Conservation (phyloP, 1,139 yeast genomes). For the Pichia sp. region DNA sequence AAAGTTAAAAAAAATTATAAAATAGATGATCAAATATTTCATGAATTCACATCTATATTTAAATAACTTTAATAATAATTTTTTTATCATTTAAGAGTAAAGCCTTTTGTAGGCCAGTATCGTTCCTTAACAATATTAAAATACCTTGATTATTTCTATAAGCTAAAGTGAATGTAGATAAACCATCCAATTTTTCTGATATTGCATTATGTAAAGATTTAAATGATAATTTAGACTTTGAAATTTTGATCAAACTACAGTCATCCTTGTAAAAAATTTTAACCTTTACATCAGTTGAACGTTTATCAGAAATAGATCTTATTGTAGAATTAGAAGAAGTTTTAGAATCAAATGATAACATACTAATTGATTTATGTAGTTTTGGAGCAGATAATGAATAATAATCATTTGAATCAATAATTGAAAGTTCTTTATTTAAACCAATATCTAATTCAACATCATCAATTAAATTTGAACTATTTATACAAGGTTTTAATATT, state of each 20-base stretch:
- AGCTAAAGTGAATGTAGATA: slow-evolving; percentile 14
- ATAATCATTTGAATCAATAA: background rate
- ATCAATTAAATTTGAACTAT: background rate
- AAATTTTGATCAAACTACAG: slow-evolving; percentile 16
- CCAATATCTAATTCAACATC: background rate
- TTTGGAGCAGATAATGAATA: background rate
- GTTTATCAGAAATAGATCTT: background rate
- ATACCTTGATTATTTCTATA: slow-evolving; percentile 16
- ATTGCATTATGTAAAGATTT: slow-evolving; percentile 15
- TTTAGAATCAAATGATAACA: slow-evolving; percentile 6
- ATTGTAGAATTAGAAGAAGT: slow-evolving; percentile 5
- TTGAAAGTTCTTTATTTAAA: too few species aligned
- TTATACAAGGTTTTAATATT: slow-evolving; percentile 10
- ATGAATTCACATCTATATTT: too few species aligned
- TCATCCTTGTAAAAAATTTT: slow-evolving; percentile 18
- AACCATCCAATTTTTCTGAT: slow-evolving; percentile 12
- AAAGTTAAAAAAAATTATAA: too few species aligned
- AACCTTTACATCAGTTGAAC: slow-evolving; percentile 1
- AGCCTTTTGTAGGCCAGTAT: slow-evolving; percentile 9
- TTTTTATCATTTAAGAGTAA: slow-evolving; percentile 5
- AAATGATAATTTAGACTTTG: slow-evolving; percentile 10
- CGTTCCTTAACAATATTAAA: slow-evolving; percentile 12
- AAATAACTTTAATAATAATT: slow-evolving; percentile 12
- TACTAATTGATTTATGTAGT: background rate
- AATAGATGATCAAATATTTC: too few species aligned